Base-by-base conservation (phyloP, 495 filamentous ascomycete genomes). In the Neurospora sp. region DNA sequence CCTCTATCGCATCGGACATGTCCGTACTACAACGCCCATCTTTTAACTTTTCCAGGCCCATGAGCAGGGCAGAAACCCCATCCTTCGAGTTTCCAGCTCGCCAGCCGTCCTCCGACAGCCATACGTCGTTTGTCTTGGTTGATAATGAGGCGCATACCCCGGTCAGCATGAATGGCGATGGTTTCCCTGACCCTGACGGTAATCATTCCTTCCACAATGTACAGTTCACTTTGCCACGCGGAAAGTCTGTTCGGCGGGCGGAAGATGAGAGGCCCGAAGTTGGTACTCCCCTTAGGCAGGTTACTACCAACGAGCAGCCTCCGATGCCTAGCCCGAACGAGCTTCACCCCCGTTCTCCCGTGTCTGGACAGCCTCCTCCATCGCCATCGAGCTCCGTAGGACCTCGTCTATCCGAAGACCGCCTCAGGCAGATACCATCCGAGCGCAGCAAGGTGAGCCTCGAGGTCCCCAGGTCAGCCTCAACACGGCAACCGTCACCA, bases 21-120 rank as follows among this genome's bases (percentile, higher is more conserved):
- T 89, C 87, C 60, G 80, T 80, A 71, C 84, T 92, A 39, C 88
- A 91, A 2, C 89, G 92, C 39, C 92, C 93, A 2, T 87, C 92
- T 2, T 95, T 95, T 79, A 99, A 98, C 80, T 98, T 98, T 81
- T 98, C 96, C 4, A 86, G 96, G 8, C 96, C 96, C 3, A 76
- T 96, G 39, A 97, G 96, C 81, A 88, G 93, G 75, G 90, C 91
- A 10, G 91, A 90, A 72, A 90, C 88, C 69, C 87, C 93, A 16
- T 90, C 83, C 11, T 74, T 88, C 37, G 91, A 93, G 38, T 72
- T 82, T 4, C 88, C 90, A 46, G 85, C 82, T 31, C 85, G 88
- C 20, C 87, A 91, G 72, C 80, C 85, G 6, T 89, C 90, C 8
- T 88, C 85, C 5, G 89, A 91, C 71, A 91, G 88, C 78, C 87